Evolutionary conservation across 2,329 filamentous ascomycete genomes (phyloP), one percentile per base, ranked within the genome.

Genomic region (Didymellaceae sp.): DNA sequence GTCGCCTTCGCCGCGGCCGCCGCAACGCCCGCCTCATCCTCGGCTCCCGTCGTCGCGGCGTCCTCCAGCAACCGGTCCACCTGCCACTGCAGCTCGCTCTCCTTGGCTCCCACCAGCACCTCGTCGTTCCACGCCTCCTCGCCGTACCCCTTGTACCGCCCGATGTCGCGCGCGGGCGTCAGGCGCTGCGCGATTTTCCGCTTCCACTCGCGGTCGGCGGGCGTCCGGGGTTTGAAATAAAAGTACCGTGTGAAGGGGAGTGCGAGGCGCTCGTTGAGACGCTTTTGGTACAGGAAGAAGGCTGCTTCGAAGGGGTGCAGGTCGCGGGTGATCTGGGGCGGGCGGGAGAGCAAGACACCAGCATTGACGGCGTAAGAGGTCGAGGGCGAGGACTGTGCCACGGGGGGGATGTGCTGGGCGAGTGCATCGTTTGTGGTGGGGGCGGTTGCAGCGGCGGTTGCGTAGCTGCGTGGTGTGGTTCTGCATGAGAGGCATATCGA

Each of bases 231-330:
- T 80, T 96, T 96, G 83, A 92, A 96, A 82, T 96, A 99, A 77
- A 97, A 94, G 72, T 89, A 89, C 61, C 89, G 86, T 48, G 89
- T 89, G 74, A 97, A 99, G 1, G 92, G 90, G 4, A 94, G 82
- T 16, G 87, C 86, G 43, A 96, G 82, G 33, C 94, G 89, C 80
- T 99, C 94, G 75, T 97, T 96, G 54, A 99, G 82, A 11, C 94
- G 91, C 66, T 93, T 93, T 78, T 99, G 94, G 78, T 99, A 99
- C 73, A 99, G 91, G 80, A 88, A 96, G 77, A 88, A 97, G 58
- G 93, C 82, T 69, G 91, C 89, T 75, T 99, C 94, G 75, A 99
- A 97, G 10, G 90, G 82, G 25, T 89, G 89, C 45, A 93, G 86
- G 54, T 88, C 81, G 61, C 89, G 88, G 20, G 94, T 97, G 66